A percentile compares a stretch with the other conserved stretches of the same genome.
These are phyloP conservation scores for Sphagnum tenellum DNA, from an alignment of 225 moss, liverwort and hornwort genomes.

Conservation along the genomic window DNA sequence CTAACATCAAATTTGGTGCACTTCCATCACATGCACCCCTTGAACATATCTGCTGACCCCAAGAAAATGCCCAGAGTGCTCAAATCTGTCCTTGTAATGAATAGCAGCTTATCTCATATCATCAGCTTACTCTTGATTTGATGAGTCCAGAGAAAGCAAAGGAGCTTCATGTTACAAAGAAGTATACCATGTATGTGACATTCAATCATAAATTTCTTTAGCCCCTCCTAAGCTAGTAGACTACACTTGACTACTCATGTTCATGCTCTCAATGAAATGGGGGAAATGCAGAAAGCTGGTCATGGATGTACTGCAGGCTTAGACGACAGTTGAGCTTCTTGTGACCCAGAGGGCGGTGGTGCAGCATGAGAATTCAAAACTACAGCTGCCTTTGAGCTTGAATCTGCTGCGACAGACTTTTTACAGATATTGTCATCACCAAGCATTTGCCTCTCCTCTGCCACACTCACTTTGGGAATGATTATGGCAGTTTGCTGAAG, in stretches of 20 bases:
- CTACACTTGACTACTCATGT: too few relatives aligned
- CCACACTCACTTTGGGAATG: too few relatives aligned
- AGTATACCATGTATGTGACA: too few relatives aligned
- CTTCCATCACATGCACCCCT: conserved; percentile 14
- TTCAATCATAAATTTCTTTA: too few relatives aligned
- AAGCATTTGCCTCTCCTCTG: conserved; percentile 1
- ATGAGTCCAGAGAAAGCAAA: too few relatives aligned
- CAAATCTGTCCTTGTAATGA: too few relatives aligned
- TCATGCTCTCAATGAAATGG: too few relatives aligned
- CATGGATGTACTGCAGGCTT: conserved; percentile 27
- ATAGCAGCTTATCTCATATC: too few relatives aligned
- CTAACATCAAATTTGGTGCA: conserved; percentile 15
- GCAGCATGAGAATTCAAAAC: conserved; percentile 11
- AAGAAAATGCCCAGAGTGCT: background rate
- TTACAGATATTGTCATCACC: conserved; percentile 19
- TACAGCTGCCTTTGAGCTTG: conserved; percentile 21
- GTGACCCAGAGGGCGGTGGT: conserved; percentile 12
- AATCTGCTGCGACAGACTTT: conserved; percentile 23
- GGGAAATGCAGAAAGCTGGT: background rate
- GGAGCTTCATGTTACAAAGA: too few relatives aligned
- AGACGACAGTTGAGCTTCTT: conserved; percentile 18
- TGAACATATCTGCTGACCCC: conserved; percentile 8
- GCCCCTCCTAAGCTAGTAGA: too few relatives aligned
- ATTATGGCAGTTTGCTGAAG: too few relatives aligned
- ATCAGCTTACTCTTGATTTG: too few relatives aligned